Base-by-base conservation (phyloP, 805 yeast species). In the Brettanomyces custersianus region DNA sequence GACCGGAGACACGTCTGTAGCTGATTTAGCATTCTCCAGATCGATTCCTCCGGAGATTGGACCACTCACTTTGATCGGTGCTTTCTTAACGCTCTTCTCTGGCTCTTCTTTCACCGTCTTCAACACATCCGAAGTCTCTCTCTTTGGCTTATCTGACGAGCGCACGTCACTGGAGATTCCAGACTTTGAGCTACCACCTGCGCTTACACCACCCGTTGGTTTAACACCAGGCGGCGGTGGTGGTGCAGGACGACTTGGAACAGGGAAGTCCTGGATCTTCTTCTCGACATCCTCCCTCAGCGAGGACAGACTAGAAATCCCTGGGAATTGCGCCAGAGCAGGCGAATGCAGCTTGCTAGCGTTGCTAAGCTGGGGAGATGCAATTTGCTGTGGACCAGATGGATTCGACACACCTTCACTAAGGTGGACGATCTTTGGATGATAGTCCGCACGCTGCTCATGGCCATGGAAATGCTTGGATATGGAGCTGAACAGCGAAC, bases 401-500 rank as follows among this genome's bases (percentile, higher is more conserved):
- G 48, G 48, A 35, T 46, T 43, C n/a, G 39, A 31, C 11, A 48
- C 40, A 32, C 52, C 52, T 24, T 43, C 49, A 10, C 52, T 37
- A 15, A 41, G 34, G 30, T 51, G 55, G 28, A 48, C 46, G 36
- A 51, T 51, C 4, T 37, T 37, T 15, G 51, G 49, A n/a, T n/a
- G n/a, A n/a, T n/a, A n/a, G n/a, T n/a, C n/a, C n/a, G n/a, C n/a
- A 29, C 49, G 40, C n/a, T 33, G 42, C 12, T 35, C 39, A n/a
- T 20, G 33, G 16, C 29, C 41, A 21, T 44, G 41, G 35, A 56
- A 55, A 23, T 51, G 45, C 11, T 57, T 47, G 5, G 60, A 54
- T 19, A 56, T 38, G 9, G 46, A 41, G 29, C 55, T 55, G 16
- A 56, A 42, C 13, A 55, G 33, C 10, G 59, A 50, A 5, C 56